Evolutionary conservation across 2,329 filamentous ascomycete genomes (phyloP), one percentile per base, ranked within the genome.

Genomic region (Daldinia eschscholtzii): DNA sequence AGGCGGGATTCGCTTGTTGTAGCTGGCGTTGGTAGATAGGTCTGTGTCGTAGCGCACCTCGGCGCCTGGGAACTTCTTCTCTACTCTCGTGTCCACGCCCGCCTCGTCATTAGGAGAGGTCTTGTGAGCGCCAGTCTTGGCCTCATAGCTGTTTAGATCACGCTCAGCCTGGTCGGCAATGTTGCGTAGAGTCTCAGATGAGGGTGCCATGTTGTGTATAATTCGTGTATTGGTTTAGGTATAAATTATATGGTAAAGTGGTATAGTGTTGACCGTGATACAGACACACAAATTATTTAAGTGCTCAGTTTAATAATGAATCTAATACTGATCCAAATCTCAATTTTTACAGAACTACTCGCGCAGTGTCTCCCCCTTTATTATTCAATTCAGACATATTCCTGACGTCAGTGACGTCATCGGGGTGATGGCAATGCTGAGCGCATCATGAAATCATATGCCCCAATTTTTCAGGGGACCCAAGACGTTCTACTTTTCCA

Each of bases 101-200:
- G 81, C 79, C 6, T 83, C 79, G 23, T 84, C 82, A 18, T 76
- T 77, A 4, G 77, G 77, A 5, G 82, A 77, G 2, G 76, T 73
- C 65, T 79, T 82, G 55, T 79, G 79, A 7, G 76, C 76, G 60
- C 84, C 83, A 1, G 83, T 84, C 77, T 85, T 86, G 71, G 83
- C 76, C 70, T 83, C 79, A 73, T 84, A 83, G 12, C 78, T 81
- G 79, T 85, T 85, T 62, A 85, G 79, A 71, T 85, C 83, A 59
- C 74, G 75, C 79, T 86, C 83, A 50, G 84, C 83, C 72, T 83
- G 75, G 37, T 80, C 76, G 63, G 84, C 80, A 61, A 86, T 82
- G 60, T 81, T 73, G 67, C 81, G 79, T 63, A 83, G 80, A 65
- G 82, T 78, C 33, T 81, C 76, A 1, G 59, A 50, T 33, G 73